Evolutionary conservation across 2,329 filamentous ascomycete species (phyloP).

Genomic region (Apiospora rasikravindrae): DNA sequence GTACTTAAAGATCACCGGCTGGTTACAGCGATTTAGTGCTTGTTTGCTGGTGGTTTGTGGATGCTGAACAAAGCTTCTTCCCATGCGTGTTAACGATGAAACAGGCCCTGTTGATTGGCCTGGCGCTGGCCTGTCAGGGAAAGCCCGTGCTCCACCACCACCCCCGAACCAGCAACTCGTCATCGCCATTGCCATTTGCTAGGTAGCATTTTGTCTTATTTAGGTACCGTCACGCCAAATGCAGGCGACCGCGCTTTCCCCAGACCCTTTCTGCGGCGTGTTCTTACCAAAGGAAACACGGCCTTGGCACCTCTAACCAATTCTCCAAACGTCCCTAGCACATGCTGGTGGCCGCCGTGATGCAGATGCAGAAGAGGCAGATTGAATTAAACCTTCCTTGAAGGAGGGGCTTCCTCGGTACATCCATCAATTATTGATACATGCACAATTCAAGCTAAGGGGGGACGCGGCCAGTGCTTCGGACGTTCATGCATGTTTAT

Average conservation of each 20-base stretch:
- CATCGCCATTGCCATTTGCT: not conserved
- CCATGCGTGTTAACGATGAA: not conserved
- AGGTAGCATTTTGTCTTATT: not conserved
- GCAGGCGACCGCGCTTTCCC: not conserved
- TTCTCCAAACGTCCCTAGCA: not conserved
- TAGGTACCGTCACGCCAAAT: not conserved
- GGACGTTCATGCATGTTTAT: not conserved
- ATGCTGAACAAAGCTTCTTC: constrained; percentile 10
- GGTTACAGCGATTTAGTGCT: not conserved
- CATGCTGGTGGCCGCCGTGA: not conserved
- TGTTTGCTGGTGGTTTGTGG: not conserved
- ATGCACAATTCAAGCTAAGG: not conserved
- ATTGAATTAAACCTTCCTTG: not conserved
- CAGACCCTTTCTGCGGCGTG: not conserved
- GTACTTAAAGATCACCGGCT: not conserved
- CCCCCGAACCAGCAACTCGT: not conserved
- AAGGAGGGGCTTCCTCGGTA: not conserved
- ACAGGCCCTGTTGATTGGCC: not conserved
- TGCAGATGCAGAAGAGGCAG: not conserved
- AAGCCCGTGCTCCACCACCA: not conserved
- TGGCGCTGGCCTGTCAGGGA: not conserved
- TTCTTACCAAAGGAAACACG: not conserved
- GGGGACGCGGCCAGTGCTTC: not conserved
- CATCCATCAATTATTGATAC: no score
- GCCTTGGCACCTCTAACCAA: not conserved